Conservation (phyloP, 331 rosid genomes). For the Acacia pycnantha region DNA sequence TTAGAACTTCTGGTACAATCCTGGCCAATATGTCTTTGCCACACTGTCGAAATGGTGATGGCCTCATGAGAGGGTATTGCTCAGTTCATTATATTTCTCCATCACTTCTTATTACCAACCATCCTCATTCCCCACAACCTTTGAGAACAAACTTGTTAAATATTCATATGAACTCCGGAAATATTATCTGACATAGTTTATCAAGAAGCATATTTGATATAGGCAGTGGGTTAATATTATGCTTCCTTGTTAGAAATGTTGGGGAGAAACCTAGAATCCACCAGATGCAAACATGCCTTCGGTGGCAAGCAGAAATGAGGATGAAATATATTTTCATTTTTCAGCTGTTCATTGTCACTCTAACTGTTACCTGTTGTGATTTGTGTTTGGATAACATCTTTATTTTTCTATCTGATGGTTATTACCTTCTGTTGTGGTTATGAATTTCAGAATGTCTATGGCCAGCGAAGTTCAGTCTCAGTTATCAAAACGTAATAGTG, state of each 20-base stretch:
- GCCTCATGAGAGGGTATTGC: conserved; percentile 80
- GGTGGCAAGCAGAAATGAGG: not conserved
- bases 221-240: conserved; percentile 6
- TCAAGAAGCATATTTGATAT: not conserved
- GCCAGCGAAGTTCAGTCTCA: conserved; percentile 83
- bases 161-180: not conserved
- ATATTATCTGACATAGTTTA: not conserved
- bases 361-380: not conserved
- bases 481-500: conserved; percentile 66
- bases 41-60: conserved; percentile 56
- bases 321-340: not conserved
- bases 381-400: conserved; percentile 1
- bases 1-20: conserved; percentile 76
- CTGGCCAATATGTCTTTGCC: conserved; percentile 80
- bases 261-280: not conserved
- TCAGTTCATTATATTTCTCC: conserved; percentile 18
- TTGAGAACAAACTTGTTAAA: not conserved
- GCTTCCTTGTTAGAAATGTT: conserved; percentile 3
- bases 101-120: not conserved
- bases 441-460: conserved; percentile 90
- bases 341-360: not conserved
- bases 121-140: not conserved
- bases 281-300: not conserved
- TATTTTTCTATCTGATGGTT: conserved; percentile 23
- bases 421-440: conserved; percentile 24